Evolutionary conservation across 108 stramenopile species (phyloP).

Genomic region (Cyclotella baltica): DNA sequence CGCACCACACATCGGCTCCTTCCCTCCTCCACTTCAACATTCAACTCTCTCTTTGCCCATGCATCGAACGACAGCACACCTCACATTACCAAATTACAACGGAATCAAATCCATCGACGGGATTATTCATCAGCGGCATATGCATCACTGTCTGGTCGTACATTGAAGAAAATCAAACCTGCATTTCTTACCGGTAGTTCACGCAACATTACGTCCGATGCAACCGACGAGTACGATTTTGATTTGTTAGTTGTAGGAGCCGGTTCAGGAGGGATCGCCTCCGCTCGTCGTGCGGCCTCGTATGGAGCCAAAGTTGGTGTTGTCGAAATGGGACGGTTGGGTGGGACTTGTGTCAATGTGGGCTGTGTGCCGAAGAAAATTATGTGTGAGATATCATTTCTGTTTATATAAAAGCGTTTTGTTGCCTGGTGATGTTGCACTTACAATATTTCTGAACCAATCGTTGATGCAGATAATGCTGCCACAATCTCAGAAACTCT

Average conservation of each 20-base stretch:
- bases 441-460: background rate
- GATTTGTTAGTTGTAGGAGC: conserved; percentile 88
- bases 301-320: conserved; percentile 90
- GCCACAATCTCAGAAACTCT: conserved; percentile 84
- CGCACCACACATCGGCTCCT: background rate
- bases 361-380: conserved; percentile 93
- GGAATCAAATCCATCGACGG: conserved; percentile 1
- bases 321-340: conserved; percentile 83
- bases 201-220: too few relatives aligned
- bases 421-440: background rate
- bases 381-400: conserved; percentile 35
- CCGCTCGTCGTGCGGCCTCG: conserved; percentile 82
- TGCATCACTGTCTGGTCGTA: background rate
- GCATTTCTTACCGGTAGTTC: background rate
- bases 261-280: conserved; percentile 83
- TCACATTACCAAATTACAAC: background rate
- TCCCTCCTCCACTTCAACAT: background rate
- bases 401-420: too few relatives aligned
- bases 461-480: conserved; percentile 61
- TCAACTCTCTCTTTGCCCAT: background rate
- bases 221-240: conserved; percentile 58
- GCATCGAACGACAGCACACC: background rate
- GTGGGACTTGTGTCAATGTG: conserved; percentile 98
- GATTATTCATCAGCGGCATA: conserved; percentile 22
- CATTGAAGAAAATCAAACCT: conserved; percentile 12